Evolutionary conservation across 495 filamentous ascomycete genomes (phyloP).

Genomic region (Xylaria intraflava): DNA sequence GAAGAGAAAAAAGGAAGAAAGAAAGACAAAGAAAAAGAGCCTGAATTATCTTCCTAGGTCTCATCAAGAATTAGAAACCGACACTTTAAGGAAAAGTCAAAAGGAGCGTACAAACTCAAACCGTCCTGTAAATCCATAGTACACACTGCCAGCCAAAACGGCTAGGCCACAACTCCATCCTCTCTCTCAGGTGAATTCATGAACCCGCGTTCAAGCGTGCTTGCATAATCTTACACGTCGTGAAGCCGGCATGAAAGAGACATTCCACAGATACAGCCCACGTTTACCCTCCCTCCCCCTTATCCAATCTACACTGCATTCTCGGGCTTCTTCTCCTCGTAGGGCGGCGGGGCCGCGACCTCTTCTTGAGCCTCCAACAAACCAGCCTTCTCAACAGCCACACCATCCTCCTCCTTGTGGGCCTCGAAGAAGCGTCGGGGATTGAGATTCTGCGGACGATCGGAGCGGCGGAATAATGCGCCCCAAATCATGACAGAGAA

Average conservation of each 20-base stretch:
- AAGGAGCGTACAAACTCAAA: conserved; percentile 20
- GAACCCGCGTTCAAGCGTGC: neutral
- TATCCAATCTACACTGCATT: conserved; percentile 17
- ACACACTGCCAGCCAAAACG: conserved; percentile 1
- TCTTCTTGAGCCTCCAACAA: conserved; percentile 35
- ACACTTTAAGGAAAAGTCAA: conserved; percentile 8
- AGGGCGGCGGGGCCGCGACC: conserved; percentile 32
- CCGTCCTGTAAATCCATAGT: conserved; percentile 3
- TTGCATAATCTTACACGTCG: neutral
- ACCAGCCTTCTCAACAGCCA: conserved; percentile 38
- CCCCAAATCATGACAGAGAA: conserved; percentile 43
- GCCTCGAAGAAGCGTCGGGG: conserved; percentile 26
- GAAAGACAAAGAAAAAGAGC: conserved; percentile 15
- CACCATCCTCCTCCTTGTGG: conserved; percentile 21
- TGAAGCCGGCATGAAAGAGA: neutral
- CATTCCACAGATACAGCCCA: neutral
- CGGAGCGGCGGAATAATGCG: conserved; percentile 25
- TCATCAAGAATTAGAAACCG: conserved; percentile 15
- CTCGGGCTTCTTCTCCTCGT: conserved; percentile 28
- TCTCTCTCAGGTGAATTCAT: conserved; percentile 8
- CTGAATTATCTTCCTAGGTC: conserved; percentile 20
- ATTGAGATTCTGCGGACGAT: conserved; percentile 20
- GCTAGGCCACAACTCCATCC: conserved; percentile 8
- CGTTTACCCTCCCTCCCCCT: neutral
- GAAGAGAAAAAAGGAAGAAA: no score